Evolutionary conservation across 129 eudicot species (phyloP).

Genomic region (Lonicera japonica): DNA sequence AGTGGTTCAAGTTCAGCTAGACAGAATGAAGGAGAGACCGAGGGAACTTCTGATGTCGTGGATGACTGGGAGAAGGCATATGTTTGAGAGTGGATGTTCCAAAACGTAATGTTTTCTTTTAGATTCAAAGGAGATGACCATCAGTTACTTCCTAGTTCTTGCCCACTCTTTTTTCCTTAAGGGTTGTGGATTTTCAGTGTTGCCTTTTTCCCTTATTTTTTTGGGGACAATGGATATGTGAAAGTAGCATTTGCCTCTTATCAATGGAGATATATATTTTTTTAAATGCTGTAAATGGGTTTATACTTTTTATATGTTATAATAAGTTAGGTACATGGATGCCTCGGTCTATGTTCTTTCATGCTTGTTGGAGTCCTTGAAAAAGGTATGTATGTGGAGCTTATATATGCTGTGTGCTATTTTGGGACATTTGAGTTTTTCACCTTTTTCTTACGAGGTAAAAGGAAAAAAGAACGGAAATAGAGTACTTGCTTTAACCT

Average conservation of each 20-base stretch:
- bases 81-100: conserved; percentile 7
- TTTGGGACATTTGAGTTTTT: neutral
- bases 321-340: neutral
- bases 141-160: neutral
- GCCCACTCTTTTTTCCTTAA: neutral
- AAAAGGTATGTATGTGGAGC: neutral
- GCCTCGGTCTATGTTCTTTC: neutral
- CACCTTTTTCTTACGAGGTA: too few relatives aligned
- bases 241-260: neutral
- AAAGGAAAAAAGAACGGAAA: too few relatives aligned
- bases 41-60: conserved; percentile 35
- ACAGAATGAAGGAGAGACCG: conserved; percentile 15
- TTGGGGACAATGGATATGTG: neutral
- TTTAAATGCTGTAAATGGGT: neutral
- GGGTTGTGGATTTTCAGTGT: neutral
- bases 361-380: neutral
- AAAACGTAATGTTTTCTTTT: neutral
- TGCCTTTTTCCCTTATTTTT: neutral
- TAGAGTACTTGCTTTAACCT: too few relatives aligned
- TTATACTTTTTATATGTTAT: too few relatives aligned
- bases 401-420: neutral
- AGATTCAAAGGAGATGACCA: neutral
- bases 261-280: neutral
- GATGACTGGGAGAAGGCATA: conserved; percentile 93
- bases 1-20: conserved; percentile 11